A percentile compares a stretch with the other conserved stretches of the same genome.
Conservation (phyloP, 257 asterid genomes). For the Cordia subcordata region DNA sequence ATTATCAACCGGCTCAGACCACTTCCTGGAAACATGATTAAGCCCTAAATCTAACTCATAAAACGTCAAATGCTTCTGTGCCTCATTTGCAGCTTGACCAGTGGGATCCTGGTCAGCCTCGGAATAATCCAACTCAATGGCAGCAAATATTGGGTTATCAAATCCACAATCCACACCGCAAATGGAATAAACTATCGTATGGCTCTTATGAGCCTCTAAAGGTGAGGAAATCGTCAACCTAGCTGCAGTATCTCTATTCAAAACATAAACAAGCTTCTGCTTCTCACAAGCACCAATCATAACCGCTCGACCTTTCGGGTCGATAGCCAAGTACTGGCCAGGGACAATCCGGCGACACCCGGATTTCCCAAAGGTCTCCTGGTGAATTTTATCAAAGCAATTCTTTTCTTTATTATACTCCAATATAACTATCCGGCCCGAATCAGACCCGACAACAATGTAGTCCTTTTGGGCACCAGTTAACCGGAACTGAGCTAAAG, state of each 20-base stretch:
- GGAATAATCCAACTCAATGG: slow-evolving; percentile 87
- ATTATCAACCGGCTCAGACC: slow-evolving; percentile 95
- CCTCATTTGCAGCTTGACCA: slow-evolving; percentile 88
- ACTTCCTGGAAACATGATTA: slow-evolving; percentile 95
- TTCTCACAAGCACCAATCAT: slow-evolving; percentile 98
- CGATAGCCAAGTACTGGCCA: slow-evolving; percentile 88
- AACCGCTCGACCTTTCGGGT: slow-evolving; percentile 99
- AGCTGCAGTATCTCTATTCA: slow-evolving; percentile 96
- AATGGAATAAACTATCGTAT: slow-evolving; percentile 69
- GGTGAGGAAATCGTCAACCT: slow-evolving; percentile 94
- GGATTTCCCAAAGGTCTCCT: slow-evolving; percentile 94
- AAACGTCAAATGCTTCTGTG: slow-evolving; percentile 87
- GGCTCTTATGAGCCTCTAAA: slow-evolving; percentile 95
- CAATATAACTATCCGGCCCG: slow-evolving; percentile 83
- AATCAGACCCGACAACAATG: slow-evolving; percentile 92
- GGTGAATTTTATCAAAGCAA: slow-evolving; percentile 79
- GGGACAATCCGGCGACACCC: slow-evolving; percentile 97
- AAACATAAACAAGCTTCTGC: slow-evolving; percentile 95
- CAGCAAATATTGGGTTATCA: slow-evolving; percentile 95
- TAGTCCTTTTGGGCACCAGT: slow-evolving; percentile 93
- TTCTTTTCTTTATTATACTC: slow-evolving; percentile 89
- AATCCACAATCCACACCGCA: slow-evolving; percentile 97
- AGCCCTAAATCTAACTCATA: slow-evolving; percentile 96
- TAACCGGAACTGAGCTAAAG: slow-evolving; percentile 93
- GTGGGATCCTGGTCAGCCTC: slow-evolving; percentile 99